phyloP scores from a whole-genome alignment of 2,329 filamentous ascomycete species.

The Aquanectria penicillioides region DNA sequence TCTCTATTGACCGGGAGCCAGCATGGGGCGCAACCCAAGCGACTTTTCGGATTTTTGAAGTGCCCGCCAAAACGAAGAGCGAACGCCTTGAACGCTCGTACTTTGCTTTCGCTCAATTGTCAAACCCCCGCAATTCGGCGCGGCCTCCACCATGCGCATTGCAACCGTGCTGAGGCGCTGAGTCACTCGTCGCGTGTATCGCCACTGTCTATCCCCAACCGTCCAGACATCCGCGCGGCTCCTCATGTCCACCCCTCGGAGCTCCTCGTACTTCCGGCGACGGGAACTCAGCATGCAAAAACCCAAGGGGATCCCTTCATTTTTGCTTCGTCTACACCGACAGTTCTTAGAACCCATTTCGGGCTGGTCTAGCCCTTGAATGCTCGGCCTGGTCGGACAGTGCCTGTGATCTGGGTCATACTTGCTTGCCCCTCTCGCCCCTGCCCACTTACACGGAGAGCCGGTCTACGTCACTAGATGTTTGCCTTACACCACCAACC shows the following conservation, averaged over 20 bases:
- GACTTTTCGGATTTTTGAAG: neutral
- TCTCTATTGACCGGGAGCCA: slow-evolving; percentile 1
- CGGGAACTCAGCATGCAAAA: neutral
- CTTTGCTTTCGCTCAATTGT: neutral
- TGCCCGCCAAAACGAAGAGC: slow-evolving; percentile 1
- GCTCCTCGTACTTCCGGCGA: slow-evolving; percentile 17
- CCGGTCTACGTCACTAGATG: neutral
- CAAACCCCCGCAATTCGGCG: slow-evolving; percentile 7
- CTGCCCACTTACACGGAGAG: neutral
- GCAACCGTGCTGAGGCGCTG: slow-evolving; percentile 17
- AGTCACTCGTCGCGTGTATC: slow-evolving; percentile 32
- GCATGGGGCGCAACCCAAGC: too few species aligned
- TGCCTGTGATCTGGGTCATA: too few species aligned
- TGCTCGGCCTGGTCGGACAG: too few species aligned
- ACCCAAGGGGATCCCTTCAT: too few species aligned
- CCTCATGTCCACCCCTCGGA: slow-evolving; percentile 17
- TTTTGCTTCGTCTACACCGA: too few species aligned
- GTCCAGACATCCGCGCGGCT: slow-evolving; percentile 33
- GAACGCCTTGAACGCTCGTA: neutral
- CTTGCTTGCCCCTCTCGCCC: too few species aligned
- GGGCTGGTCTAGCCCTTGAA: too few species aligned
- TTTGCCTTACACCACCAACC: neutral
- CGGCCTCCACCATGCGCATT: slow-evolving; percentile 3
- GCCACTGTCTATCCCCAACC: slow-evolving; percentile 25
- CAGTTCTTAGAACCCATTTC: too few species aligned